A percentile compares a stretch with the other conserved stretches of the same genome.
Conservation (phyloP, 352 stramenopile genomes). For the Globisporangium cylindrosporum region DNA sequence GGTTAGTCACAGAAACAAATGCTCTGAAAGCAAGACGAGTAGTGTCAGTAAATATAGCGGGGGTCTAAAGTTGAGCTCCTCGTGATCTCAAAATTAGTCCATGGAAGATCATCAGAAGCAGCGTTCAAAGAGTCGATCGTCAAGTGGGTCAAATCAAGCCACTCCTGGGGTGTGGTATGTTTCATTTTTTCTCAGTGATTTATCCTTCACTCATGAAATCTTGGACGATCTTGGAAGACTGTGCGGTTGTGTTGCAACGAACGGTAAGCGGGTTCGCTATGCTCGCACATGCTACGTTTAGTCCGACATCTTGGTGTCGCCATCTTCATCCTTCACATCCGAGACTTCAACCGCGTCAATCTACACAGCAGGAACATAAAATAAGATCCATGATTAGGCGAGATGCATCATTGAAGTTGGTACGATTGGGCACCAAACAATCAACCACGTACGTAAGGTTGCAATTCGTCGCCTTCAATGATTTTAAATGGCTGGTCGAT, state of each 20-base stretch:
- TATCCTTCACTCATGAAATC: not conserved
- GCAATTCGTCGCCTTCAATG: conserved; percentile 92
- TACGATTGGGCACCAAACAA: not conserved
- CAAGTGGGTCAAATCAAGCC: conserved; percentile 5
- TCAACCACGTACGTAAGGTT: conserved; percentile 88
- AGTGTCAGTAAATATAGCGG: conserved; percentile 1
- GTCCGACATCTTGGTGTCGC: conserved; percentile 81
- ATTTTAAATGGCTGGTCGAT: conserved; percentile 92
- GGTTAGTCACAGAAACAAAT: not conserved
- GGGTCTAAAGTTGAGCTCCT: not conserved
- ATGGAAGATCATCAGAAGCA: not conserved
- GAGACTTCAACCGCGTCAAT: conserved; percentile 87
- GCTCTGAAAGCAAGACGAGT: not conserved
- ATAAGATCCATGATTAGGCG: not conserved
- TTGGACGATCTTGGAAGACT: not conserved
- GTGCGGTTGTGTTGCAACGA: not conserved
- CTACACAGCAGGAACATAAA: conserved; percentile 25
- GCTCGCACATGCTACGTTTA: conserved; percentile 27
- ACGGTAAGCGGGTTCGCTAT: not conserved
- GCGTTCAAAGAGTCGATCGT: not conserved
- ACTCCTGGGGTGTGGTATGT: not conserved
- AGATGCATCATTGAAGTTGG: not conserved
- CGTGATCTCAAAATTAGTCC: conserved; percentile 3
- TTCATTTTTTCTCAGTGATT: conserved; percentile 9
- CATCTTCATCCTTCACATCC: conserved; percentile 80